These are phyloP conservation scores for Annulohypoxylon truncatum DNA, from an alignment of 2,329 filamentous ascomycete genomes.

Conservation along the genomic window DNA sequence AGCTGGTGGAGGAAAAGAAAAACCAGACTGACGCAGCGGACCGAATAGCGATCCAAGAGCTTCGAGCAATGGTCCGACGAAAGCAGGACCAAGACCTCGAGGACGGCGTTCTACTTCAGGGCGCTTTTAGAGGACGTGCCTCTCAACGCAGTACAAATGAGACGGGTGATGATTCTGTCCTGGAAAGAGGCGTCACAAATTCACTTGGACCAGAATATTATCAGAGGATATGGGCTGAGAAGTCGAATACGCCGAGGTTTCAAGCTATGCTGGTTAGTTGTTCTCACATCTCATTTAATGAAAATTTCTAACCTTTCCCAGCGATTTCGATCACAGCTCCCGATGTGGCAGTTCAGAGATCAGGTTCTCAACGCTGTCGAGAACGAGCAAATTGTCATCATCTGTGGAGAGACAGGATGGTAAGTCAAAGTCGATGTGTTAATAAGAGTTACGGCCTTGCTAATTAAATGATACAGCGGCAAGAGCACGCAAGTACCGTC, in stretches of 20 bases:
- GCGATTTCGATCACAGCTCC: slow-evolving; percentile 79
- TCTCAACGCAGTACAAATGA: slow-evolving; percentile 61
- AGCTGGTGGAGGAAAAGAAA: slow-evolving; percentile 79
- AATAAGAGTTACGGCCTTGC: slow-evolving; percentile 3
- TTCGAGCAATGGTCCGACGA: slow-evolving; percentile 77
- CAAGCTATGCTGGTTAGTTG: slow-evolving; percentile 78
- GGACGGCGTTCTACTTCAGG: slow-evolving; percentile 80
- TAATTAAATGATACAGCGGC: slow-evolving; percentile 62
- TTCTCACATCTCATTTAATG: too few species aligned
- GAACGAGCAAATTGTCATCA: slow-evolving; percentile 85
- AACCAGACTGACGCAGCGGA: slow-evolving; percentile 76
- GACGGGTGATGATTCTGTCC: slow-evolving; percentile 59
- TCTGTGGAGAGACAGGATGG: slow-evolving; percentile 97
- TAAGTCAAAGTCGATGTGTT: slow-evolving; percentile 48
- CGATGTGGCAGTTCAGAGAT: slow-evolving; percentile 87
- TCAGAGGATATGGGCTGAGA: slow-evolving; percentile 69
- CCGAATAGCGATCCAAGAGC: slow-evolving; percentile 72
- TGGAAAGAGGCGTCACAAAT: slow-evolving; percentile 58
- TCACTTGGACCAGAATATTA: slow-evolving; percentile 61
- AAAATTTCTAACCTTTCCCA: slow-evolving; percentile 39
- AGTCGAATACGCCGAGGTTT: slow-evolving; percentile 69
- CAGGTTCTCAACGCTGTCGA: slow-evolving; percentile 83
- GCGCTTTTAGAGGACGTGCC: slow-evolving; percentile 76
- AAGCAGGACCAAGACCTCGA: slow-evolving; percentile 76
- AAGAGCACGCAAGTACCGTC: slow-evolving; percentile 98